phyloP scores from a whole-genome alignment of 768 basidiomycete genomes.

The Termitomyces eurrhizus region DNA sequence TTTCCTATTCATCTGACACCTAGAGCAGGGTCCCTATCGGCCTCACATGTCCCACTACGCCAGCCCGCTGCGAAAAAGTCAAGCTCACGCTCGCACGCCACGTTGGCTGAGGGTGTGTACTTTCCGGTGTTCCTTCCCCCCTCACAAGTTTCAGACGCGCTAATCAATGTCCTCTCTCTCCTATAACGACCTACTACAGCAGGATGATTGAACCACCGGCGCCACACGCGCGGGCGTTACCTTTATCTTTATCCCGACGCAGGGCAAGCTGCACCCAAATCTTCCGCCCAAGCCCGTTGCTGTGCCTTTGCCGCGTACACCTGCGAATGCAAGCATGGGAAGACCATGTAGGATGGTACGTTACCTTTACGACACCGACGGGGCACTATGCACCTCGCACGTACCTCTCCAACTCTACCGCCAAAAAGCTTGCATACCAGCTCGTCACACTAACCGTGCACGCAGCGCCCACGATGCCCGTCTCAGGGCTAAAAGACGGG shows the following conservation, averaged over 20 bases:
- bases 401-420: constrained; percentile 46
- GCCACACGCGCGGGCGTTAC: no score
- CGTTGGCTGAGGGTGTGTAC: no score
- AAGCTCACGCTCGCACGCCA: no score
- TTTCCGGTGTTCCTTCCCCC: no score
- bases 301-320: neutral
- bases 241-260: neutral
- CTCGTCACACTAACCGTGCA: constrained; percentile 56
- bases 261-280: constrained; percentile 7
- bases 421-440: constrained; percentile 55
- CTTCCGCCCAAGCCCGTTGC: constrained; percentile 13
- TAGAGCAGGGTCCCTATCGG: constrained; percentile 13
- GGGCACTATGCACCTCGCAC: constrained; percentile 64
- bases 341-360: constrained; percentile 72
- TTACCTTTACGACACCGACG: constrained; percentile 66
- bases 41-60: no score
- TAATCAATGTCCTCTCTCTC: no score
- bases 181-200: no score
- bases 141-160: no score
- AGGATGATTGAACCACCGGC: no score
- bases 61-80: no score
- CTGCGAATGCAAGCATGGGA: constrained; percentile 10
- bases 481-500: constrained; percentile 33
- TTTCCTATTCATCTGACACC: neutral
- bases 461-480: constrained; percentile 32